Conservation (phyloP, 2,329 filamentous ascomycete species). For the Fusarium sp. region DNA sequence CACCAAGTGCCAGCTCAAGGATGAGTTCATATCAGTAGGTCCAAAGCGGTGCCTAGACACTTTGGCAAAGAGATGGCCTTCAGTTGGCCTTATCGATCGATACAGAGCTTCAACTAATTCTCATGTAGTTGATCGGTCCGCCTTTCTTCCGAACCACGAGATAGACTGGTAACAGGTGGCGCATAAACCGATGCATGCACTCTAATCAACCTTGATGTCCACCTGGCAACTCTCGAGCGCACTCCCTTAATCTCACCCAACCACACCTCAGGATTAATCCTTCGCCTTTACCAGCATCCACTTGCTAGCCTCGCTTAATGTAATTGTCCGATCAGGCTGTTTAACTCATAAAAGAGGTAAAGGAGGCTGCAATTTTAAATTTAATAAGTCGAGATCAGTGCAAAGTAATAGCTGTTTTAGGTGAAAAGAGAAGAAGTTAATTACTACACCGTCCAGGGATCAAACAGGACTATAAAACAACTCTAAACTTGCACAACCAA, state of each 20-base stretch:
- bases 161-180: neutral
- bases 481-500: too few species aligned
- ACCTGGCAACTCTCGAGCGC: neutral
- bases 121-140: neutral
- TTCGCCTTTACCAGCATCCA: neutral
- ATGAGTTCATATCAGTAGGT: neutral
- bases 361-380: too few species aligned
- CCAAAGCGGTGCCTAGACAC: neutral
- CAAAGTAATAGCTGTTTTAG: too few species aligned
- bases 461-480: too few species aligned
- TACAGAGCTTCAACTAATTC: neutral
- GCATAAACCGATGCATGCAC: neutral
- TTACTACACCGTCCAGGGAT: too few species aligned
- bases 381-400: too few species aligned
- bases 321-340: neutral
- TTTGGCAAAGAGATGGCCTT: neutral
- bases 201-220: neutral
- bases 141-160: neutral
- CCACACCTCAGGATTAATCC: neutral
- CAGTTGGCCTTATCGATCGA: neutral
- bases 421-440: too few species aligned
- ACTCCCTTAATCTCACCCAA: neutral
- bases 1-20: neutral
- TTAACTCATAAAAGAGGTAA: neutral
- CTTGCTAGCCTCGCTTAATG: neutral